These are phyloP conservation scores for Microthyrium microscopicum DNA, from an alignment of 2,329 filamentous ascomycete species.

Conservation along the genomic window DNA sequence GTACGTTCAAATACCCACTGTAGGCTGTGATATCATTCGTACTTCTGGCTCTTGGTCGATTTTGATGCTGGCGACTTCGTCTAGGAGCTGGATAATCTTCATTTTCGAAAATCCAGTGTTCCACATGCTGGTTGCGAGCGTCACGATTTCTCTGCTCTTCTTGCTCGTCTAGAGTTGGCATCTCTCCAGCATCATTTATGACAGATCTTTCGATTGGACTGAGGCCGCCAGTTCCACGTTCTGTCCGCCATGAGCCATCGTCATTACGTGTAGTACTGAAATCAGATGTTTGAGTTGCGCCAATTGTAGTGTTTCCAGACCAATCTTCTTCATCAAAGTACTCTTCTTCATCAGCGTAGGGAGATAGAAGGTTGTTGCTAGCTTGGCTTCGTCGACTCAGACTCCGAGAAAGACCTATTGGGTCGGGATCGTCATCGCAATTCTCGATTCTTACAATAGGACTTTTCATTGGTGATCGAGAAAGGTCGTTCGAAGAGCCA, in stretches of 20 bases:
- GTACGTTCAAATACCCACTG: constrained; percentile 11
- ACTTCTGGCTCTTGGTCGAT: constrained; percentile 31
- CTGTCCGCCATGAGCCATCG: constrained; percentile 31
- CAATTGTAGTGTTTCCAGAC: not conserved
- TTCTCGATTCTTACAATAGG: constrained; percentile 5
- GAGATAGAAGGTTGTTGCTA: constrained; percentile 19
- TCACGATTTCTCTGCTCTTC: constrained; percentile 28
- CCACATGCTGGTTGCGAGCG: constrained; percentile 37
- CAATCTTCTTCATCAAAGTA: constrained; percentile 17
- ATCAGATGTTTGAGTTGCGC: too few species aligned
- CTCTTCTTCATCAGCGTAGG: constrained; percentile 17
- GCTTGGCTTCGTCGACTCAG: constrained; percentile 2
- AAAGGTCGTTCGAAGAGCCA: too few species aligned
- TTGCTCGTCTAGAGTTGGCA: constrained; percentile 34
- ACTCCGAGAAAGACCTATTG: not conserved
- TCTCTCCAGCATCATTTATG: constrained; percentile 22
- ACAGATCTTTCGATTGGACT: too few species aligned
- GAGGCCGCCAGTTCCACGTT: constrained; percentile 30
- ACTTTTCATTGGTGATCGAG: too few species aligned
- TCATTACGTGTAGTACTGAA: constrained; percentile 18
- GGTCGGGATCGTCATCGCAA: constrained; percentile 1
- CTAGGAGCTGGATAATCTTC: constrained; percentile 19
- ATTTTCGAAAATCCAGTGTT: constrained; percentile 35
- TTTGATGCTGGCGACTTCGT: constrained; percentile 13
- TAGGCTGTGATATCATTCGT: constrained; percentile 20